Conservation (phyloP, 305 asterid genomes). For the Petunia hybrid region DNA sequence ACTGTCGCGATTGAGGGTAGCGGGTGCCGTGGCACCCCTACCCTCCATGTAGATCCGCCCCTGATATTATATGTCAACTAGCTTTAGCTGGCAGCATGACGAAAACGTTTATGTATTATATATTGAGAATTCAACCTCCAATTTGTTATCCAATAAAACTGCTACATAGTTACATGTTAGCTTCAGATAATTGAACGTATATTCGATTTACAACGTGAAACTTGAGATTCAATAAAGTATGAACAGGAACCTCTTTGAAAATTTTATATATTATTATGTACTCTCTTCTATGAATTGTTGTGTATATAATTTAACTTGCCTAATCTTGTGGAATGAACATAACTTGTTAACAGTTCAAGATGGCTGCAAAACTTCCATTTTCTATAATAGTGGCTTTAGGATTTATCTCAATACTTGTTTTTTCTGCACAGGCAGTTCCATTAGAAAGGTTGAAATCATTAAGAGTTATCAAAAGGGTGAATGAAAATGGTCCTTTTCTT, state of each 20-base stretch:
- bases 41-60: no score
- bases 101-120: background rate
- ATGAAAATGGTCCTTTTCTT: slow-evolving; percentile 57
- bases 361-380: slow-evolving; percentile 32
- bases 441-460: slow-evolving; percentile 31
- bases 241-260: background rate
- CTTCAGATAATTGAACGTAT: background rate
- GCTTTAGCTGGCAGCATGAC: background rate
- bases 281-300: background rate
- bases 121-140: background rate
- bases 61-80: background rate
- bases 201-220: background rate
- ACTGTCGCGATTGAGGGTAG: no score
- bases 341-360: slow-evolving; percentile 10
- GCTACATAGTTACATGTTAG: background rate
- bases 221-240: background rate
- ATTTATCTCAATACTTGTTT: slow-evolving; percentile 31
- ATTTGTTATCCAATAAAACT: background rate
- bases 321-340: background rate
- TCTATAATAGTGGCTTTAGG: slow-evolving; percentile 3
- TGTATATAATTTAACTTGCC: slow-evolving; percentile 1
- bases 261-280: background rate
- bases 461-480: slow-evolving; percentile 37
- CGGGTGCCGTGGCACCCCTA: no score
- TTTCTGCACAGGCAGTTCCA: slow-evolving; percentile 43